Evolutionary conservation across 2,329 filamentous ascomycete species (phyloP).

Genomic region (Trichothecium sympodiale): DNA sequence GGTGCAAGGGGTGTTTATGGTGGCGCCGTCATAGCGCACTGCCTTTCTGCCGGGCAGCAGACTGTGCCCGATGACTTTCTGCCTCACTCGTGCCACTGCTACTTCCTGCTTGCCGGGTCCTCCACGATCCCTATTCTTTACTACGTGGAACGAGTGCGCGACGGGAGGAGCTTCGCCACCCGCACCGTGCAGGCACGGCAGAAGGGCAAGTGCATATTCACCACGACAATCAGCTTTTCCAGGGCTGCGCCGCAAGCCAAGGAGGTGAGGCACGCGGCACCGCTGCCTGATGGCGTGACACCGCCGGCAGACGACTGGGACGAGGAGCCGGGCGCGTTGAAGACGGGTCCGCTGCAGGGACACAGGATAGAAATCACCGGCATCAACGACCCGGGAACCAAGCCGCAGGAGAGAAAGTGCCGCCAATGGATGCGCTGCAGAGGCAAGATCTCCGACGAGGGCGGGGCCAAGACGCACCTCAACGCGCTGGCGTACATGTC

Average conservation of each 20-base stretch:
- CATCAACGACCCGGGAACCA: constrained; percentile 25
- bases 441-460: constrained; percentile 60
- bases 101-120: constrained; percentile 89
- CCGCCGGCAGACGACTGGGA: constrained; percentile 27
- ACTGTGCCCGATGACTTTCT: constrained; percentile 74
- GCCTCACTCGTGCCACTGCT: constrained; percentile 97
- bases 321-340: constrained; percentile 35
- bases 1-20: constrained; percentile 91
- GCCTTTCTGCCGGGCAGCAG: constrained; percentile 73
- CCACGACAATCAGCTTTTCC: constrained; percentile 84
- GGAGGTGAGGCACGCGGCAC: constrained; percentile 54
- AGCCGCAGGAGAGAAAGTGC: constrained; percentile 56
- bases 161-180: constrained; percentile 82
- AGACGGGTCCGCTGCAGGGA: constrained; percentile 31
- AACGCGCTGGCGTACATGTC: constrained; percentile 87
- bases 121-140: constrained; percentile 79
- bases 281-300: constrained; percentile 37
- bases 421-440: constrained; percentile 65
- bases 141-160: constrained; percentile 87
- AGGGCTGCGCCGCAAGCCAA: constrained; percentile 32
- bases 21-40: constrained; percentile 87
- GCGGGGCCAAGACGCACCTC: constrained; percentile 71
- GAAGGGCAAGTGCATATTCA: constrained; percentile 83
- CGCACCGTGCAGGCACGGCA: constrained; percentile 94
- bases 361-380: constrained; percentile 28